Conservation (phyloP, 768 basidiomycete species). For the Sutorius australiensis region DNA sequence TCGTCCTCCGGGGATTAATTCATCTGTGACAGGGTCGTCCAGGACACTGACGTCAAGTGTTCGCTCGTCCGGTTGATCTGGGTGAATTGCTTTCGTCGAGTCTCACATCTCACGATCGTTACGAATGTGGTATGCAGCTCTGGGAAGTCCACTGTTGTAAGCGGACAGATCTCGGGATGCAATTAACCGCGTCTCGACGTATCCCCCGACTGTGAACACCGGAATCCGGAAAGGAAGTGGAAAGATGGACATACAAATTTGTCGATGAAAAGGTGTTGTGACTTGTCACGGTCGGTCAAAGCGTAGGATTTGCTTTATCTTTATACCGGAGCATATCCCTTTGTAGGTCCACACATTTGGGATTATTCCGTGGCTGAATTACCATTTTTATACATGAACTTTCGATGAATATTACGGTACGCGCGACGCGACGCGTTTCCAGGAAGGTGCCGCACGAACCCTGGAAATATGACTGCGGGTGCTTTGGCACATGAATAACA, state of each 20-base stretch:
- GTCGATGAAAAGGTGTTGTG: not conserved
- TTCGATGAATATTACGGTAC: not conserved
- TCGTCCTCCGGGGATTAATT: not conserved
- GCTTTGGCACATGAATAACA: slow-evolving; percentile 3
- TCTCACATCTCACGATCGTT: not conserved
- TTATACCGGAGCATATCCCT: not conserved
- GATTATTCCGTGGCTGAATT: not conserved
- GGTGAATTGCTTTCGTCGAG: not conserved
- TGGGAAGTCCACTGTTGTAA: not conserved
- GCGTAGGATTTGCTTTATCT: not conserved
- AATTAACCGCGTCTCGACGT: too few species aligned
- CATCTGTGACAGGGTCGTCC: too few species aligned
- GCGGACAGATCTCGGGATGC: not conserved
- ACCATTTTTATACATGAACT: not conserved
- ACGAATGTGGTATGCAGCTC: too few species aligned
- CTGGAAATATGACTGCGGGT: not conserved
- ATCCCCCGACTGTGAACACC: not conserved
- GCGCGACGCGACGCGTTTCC: not conserved
- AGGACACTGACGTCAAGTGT: not conserved
- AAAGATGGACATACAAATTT: not conserved
- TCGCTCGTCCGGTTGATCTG: not conserved
- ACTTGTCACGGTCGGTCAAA: not conserved
- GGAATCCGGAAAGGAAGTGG: not conserved
- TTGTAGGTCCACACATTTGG: slow-evolving; percentile 1
- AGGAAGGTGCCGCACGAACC: not conserved